Base-by-base conservation (phyloP, 345 rosid species). In the Geranium brycei region DNA sequence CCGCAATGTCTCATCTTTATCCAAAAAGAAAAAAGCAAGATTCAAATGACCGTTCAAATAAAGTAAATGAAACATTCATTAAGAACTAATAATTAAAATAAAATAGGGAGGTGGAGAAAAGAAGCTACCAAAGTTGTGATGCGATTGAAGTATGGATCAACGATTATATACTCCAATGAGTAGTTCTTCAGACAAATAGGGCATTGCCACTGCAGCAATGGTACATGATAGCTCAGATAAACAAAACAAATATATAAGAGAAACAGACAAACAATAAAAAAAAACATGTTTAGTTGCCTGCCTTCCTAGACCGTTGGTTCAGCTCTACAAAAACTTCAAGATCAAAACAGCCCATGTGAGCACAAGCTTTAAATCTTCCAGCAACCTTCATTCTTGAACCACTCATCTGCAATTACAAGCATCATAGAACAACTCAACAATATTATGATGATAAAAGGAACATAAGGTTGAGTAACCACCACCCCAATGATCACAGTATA, bases 271-370 rank as follows among this genome's bases (percentile, higher is more conserved):
- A 57, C 2, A 47, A 6, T 47, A 47, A 35, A 47, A 3, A 47
- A 3, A 8, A 47, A 0, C 10, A 7, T 47, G 53, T 47, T 51
- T 56, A 68, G 62, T 58, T 59, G 67, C 88, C 72, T 80, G 82
- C 99, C 97, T 93, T 93, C 79, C 97, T 83, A 73, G 97, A 86
- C 35, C 99, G 96, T 80, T 90, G 91, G 80, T 90, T 93, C 75
- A 93, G 66, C 77, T 93, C 96, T 71, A 93, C 96, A 80, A 91
- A 93, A 63, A 91, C 91, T 8, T 93, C 95, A 66, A 93, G 92
- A 81, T 93, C 97, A 71, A 93, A 93, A 75, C 99, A 85, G 19
- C 95, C 96, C 96, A 93, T 87, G 83, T 93, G 99, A 60, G 69
- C 80, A 78, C 99, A 93, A 57, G 97, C 86, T 80, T 79, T 85